A percentile compares a stretch with the other conserved stretches of the same genome.
These are phyloP conservation scores for Rubia peregrina DNA, from an alignment of 305 asterid genomes.

Conservation along the genomic window DNA sequence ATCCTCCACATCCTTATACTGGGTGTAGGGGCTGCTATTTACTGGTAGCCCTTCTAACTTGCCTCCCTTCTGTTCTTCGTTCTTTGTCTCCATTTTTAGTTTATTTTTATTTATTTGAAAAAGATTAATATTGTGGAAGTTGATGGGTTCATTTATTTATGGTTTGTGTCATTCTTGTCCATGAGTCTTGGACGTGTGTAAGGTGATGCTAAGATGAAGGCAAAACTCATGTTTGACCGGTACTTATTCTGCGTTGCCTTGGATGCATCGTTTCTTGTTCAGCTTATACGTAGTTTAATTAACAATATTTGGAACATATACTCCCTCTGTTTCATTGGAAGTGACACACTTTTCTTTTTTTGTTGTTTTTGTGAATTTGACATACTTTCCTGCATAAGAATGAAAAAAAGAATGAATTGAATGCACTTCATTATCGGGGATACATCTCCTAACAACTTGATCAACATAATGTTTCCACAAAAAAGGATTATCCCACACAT, in stretches of 20 bases:
- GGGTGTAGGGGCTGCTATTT: constrained; percentile 74
- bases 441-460: too few species aligned
- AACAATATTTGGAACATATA: too few species aligned
- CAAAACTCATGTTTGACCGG: constrained; percentile 26
- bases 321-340: too few species aligned
- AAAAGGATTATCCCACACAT: too few species aligned
- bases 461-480: too few species aligned
- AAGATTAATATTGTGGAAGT: background rate
- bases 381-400: too few species aligned
- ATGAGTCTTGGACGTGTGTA: constrained; percentile 21
- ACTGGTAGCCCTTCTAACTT: constrained; percentile 48
- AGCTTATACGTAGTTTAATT: too few species aligned
- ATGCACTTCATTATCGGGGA: too few species aligned
- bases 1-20: constrained; percentile 73
- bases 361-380: too few species aligned
- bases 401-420: too few species aligned
- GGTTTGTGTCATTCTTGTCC: background rate
- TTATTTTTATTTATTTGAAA: background rate
- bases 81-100: constrained; percentile 12
- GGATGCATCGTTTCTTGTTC: too few species aligned
- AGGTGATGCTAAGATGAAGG: constrained; percentile 19
- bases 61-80: constrained; percentile 18
- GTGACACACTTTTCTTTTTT: too few species aligned
- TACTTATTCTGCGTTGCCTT: background rate
- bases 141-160: background rate